Conservation (phyloP, 306 rosid species). For the Astragalus glycyphyllos region DNA sequence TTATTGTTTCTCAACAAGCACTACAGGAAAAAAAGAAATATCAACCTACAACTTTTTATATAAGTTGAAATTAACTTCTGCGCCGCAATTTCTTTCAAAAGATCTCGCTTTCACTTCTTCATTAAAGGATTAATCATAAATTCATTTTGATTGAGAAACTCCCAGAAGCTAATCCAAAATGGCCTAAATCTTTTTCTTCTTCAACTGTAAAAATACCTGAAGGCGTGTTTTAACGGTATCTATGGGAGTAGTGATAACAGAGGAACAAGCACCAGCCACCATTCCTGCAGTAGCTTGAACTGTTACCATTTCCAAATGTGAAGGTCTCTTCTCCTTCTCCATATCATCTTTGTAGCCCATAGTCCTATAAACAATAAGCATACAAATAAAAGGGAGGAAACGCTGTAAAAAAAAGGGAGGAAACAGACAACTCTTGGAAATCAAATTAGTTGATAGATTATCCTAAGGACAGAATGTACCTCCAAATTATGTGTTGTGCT, state of each 20-base stretch:
- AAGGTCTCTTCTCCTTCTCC: conserved; percentile 70
- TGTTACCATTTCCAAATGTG: conserved; percentile 72
- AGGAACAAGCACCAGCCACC: conserved; percentile 86
- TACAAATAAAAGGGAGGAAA: not conserved
- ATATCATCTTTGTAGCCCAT: conserved; percentile 63
- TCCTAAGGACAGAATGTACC: conserved; percentile 49
- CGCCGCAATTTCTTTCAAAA: not conserved
- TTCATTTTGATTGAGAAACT: conserved; percentile 1
- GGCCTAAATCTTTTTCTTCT: not conserved
- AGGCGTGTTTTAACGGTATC: conserved; percentile 91
- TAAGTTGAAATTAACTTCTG: not conserved
- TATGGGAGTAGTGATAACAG: conserved; percentile 78
- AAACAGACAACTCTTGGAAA: not conserved
- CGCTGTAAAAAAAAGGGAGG: not conserved
- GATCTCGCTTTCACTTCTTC: not conserved
- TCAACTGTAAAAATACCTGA: conserved; percentile 58
- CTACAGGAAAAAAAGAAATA: too few species aligned
- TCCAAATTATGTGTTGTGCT: conserved; percentile 89
- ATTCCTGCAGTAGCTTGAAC: conserved; percentile 91
- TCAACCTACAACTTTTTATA: not conserved
- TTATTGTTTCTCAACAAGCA: not conserved
- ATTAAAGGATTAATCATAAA: not conserved
- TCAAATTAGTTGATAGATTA: not conserved
- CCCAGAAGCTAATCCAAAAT: not conserved
- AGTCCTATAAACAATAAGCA: conserved; percentile 55